Evolutionary conservation across 2,329 filamentous ascomycete species (phyloP), one percentile per base, ranked within the genome.

Genomic region (Verticillium albo-atrum): DNA sequence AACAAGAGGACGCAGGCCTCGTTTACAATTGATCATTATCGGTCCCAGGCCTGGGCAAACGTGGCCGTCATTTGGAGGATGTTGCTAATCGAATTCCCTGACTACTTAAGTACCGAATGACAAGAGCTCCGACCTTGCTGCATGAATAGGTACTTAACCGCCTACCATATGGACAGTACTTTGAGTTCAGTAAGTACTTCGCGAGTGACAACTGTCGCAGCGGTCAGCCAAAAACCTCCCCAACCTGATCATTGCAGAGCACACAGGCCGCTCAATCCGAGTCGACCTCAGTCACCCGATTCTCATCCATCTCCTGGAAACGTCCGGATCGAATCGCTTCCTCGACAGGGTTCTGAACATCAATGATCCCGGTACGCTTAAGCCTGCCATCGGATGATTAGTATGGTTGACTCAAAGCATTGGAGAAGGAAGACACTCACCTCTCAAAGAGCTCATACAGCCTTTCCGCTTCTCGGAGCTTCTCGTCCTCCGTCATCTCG

Each of bases 391-490:
- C 52, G 10, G 9, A 25, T 6, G 7, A 54, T 65, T 57, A 65
- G 62, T 47, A 28, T 50, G 12, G 20, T 1, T 4, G 5, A 7
- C 25, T n/a, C 26, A 7, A 14, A 2, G 5, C 9, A 32, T 9
- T 3, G 23, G 25, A 2, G 15, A 27, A 6, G 17, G n/a, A 32
- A n/a, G 14, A 15, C 37, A 64, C 76, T 63, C 76, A 89, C 89
- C 90, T 83, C 74, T 97, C 92, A 74, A 97, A 97, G 3, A 97
- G 77, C 14, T 97, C 92, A 75, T 96, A 97, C 1, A 97, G 74
- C 59, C 87, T 84, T 74, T 97, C 94, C 0, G 93, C 94, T 70
- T 99, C 95, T 60, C 90, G 82, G 72, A 97, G 91, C 73, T 94
- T 97, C 76, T 98, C 94, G 64, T 93, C 92, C 54, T 90, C 80